phyloP scores from a whole-genome alignment of 495 filamentous ascomycete genomes.

The Hyaloscypha hepaticicola region DNA sequence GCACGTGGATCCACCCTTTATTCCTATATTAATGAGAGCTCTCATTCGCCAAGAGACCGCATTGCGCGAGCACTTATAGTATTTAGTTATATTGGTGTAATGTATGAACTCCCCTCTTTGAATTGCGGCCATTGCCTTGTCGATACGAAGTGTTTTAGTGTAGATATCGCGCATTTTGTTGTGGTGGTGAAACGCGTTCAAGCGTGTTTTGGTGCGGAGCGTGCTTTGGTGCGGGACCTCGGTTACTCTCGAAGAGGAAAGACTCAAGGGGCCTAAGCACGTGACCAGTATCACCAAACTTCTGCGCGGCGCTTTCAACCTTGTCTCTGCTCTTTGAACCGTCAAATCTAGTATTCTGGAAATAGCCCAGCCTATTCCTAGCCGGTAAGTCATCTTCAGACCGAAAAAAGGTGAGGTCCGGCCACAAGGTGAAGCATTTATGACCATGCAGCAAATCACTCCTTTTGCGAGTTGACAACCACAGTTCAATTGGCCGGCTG shows the following conservation, averaged over 20 bases:
- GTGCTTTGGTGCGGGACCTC: not conserved
- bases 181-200: not conserved
- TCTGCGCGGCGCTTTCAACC: not conserved
- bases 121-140: constrained; percentile 10
- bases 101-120: constrained; percentile 10
- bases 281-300: not conserved
- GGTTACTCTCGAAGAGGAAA: not conserved
- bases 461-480: not conserved
- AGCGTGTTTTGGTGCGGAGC: not conserved
- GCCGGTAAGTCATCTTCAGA: not conserved
- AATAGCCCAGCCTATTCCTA: not conserved
- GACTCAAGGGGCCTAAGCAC: not conserved
- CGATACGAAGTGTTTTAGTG: not conserved
- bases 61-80: not conserved
- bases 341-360: not conserved
- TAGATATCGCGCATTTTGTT: not conserved
- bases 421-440: not conserved
- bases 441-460: not conserved
- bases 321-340: not conserved
- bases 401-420: not conserved
- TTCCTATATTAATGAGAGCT: not conserved
- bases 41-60: not conserved
- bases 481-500: not conserved
- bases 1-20: too few relatives aligned
- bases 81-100: constrained; percentile 1